Evolutionary conservation across 2,329 filamentous ascomycete genomes (phyloP).

Genomic region (Colletotrichum truncatum): DNA sequence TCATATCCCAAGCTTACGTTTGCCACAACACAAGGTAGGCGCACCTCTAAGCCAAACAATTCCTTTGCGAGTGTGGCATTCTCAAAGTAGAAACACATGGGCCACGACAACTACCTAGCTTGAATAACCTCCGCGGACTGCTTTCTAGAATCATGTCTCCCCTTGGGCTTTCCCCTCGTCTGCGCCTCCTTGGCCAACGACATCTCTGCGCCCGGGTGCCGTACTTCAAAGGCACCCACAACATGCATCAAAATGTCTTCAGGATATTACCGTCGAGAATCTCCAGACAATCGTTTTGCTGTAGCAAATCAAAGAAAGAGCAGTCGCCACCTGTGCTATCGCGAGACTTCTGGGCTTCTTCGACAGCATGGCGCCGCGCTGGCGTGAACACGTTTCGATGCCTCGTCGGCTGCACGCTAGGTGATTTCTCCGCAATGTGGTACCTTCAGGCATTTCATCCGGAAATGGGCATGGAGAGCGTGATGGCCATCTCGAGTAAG

Average conservation of each 20-base stretch:
- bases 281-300: neutral
- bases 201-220: too few relatives aligned
- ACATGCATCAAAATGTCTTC: too few relatives aligned
- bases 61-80: too few relatives aligned
- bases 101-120: too few relatives aligned
- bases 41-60: too few relatives aligned
- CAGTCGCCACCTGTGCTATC: neutral
- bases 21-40: too few relatives aligned
- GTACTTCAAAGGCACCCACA: too few relatives aligned
- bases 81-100: too few relatives aligned
- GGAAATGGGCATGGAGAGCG: constrained; percentile 53
- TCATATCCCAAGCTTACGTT: too few relatives aligned
- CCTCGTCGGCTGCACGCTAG: constrained; percentile 61
- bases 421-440: constrained; percentile 68
- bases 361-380: constrained; percentile 56
- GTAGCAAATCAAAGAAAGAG: neutral
- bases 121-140: too few relatives aligned
- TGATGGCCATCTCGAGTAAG: constrained; percentile 63
- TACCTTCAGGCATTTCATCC: constrained; percentile 58
- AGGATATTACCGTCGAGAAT: neutral
- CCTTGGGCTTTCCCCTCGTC: neutral
- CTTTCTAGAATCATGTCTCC: constrained; percentile 31
- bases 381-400: constrained; percentile 64
- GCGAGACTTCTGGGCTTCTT: constrained; percentile 42
- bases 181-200: too few relatives aligned